Percentiles rank a stretch among this genome's conserved stretches.
Evolutionary conservation across 176 grass and related monocot species (phyloP).

Genomic region (Aegilops longissima): DNA sequence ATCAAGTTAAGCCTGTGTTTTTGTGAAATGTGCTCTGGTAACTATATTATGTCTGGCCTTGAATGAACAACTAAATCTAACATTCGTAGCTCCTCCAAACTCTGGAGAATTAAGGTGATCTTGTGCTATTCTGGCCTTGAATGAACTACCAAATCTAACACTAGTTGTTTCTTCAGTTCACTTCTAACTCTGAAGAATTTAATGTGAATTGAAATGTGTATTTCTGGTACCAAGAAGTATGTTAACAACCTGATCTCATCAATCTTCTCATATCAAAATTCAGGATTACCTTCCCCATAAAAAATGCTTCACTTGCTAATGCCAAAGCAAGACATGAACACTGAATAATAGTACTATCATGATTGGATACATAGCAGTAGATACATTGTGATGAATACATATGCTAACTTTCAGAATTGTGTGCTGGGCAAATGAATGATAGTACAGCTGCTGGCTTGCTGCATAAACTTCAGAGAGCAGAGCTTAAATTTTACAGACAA

Average conservation of each 20-base stretch:
- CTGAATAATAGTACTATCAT: not conserved
- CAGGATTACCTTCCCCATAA: not conserved
- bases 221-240: not conserved
- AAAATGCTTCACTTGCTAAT: not conserved
- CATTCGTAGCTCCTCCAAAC: not conserved
- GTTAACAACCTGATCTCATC: no score
- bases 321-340: not conserved
- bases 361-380: not conserved
- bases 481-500: constrained; percentile 11
- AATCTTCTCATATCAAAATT: not conserved
- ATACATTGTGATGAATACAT: not conserved
- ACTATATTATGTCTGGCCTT: not conserved
- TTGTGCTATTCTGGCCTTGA: not conserved
- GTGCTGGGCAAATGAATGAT: not conserved
- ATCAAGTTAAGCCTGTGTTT: not conserved
- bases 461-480: not conserved
- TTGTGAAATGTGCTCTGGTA: not conserved
- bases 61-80: not conserved
- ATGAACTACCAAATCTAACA: not conserved
- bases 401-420: not conserved
- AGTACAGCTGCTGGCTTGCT: not conserved
- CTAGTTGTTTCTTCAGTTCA: not conserved
- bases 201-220: no score
- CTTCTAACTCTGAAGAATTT: not conserved
- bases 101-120: not conserved